Conservation (phyloP, 2,329 filamentous ascomycete genomes). For the Penicillium sp. region DNA sequence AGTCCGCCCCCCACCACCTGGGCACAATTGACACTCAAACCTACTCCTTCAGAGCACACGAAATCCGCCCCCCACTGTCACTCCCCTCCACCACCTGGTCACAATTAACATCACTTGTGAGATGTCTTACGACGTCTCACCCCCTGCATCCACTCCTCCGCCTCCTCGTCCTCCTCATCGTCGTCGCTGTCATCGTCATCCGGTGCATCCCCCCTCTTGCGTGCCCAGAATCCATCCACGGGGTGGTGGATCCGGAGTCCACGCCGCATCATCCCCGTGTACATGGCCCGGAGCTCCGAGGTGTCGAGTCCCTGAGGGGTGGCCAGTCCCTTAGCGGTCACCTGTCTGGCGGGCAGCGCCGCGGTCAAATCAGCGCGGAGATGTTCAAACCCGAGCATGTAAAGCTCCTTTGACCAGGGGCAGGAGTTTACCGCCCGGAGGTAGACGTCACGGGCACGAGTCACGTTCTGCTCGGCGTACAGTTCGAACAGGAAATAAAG, state of each 20-base stretch:
- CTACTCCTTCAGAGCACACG: neutral
- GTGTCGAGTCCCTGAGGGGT: conserved; percentile 36
- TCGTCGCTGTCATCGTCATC: too few species aligned
- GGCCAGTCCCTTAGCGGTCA: neutral
- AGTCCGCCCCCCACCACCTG: too few species aligned
- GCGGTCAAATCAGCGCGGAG: conserved; percentile 29
- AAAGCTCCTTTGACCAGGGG: conserved; percentile 65
- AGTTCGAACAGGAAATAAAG: conserved; percentile 55
- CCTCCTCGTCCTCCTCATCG: too few species aligned
- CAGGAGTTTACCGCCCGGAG: conserved; percentile 58
- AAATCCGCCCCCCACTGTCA: neutral
- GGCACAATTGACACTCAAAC: too few species aligned
- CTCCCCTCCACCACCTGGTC: neutral
- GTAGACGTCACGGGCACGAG: conserved; percentile 54
- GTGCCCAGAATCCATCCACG: neutral
- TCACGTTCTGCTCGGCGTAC: conserved; percentile 36
- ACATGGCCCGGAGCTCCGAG: conserved; percentile 48
- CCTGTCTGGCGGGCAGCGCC: conserved; percentile 4
- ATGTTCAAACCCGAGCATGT: conserved; percentile 59
- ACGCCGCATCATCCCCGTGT: conserved; percentile 2
- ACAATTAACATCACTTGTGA: neutral
- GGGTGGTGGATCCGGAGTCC: conserved; percentile 3
- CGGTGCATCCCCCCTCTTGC: neutral
- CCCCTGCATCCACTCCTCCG: neutral
- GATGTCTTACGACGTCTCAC: neutral